Percentiles rank a stretch among this genome's conserved stretches.
Conservation (phyloP, 371 early-diverging fungal genomes). For the Dichotomocladium elegans region DNA sequence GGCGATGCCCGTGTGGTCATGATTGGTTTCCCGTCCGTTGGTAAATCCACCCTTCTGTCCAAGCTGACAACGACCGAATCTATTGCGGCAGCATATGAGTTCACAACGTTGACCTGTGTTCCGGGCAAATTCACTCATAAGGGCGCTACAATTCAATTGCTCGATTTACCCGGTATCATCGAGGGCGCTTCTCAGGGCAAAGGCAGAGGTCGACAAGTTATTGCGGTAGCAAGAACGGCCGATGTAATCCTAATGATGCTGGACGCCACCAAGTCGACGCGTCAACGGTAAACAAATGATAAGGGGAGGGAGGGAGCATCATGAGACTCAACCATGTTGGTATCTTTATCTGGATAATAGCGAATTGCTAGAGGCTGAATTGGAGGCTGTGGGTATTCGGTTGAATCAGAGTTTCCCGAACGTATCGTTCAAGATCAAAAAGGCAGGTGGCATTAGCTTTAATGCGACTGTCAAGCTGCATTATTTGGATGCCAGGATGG, state of each 20-base stretch:
- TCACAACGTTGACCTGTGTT: constrained; percentile 98
- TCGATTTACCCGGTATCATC: constrained; percentile 87
- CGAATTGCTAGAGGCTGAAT: constrained; percentile 93
- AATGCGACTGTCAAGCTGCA: constrained; percentile 91
- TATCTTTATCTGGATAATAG: constrained; percentile 21
- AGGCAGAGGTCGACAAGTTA: constrained; percentile 96
- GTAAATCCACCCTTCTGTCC: constrained; percentile 96
- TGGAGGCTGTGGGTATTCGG: constrained; percentile 98
- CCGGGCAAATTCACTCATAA: constrained; percentile 98
- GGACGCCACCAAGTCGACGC: constrained; percentile 93
- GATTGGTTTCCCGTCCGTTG: constrained; percentile 99
- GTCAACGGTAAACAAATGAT: constrained; percentile 58
- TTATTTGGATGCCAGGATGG: constrained; percentile 86
- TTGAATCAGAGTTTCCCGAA: constrained; percentile 92
- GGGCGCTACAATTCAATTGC: constrained; percentile 96
- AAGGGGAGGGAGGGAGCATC: neutral
- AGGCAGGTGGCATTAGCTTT: constrained; percentile 97
- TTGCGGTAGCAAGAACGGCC: constrained; percentile 97
- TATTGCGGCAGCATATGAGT: constrained; percentile 95
- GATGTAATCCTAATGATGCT: constrained; percentile 98
- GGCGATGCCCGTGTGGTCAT: constrained; percentile 99
- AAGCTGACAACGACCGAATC: constrained; percentile 95
- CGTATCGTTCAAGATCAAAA: constrained; percentile 96
- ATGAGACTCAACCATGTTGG: neutral
- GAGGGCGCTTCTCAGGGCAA: constrained; percentile 97